Evolutionary conservation across 192 early-diverging fungal species (phyloP).

Genomic region (Umbelopsis sp.): DNA sequence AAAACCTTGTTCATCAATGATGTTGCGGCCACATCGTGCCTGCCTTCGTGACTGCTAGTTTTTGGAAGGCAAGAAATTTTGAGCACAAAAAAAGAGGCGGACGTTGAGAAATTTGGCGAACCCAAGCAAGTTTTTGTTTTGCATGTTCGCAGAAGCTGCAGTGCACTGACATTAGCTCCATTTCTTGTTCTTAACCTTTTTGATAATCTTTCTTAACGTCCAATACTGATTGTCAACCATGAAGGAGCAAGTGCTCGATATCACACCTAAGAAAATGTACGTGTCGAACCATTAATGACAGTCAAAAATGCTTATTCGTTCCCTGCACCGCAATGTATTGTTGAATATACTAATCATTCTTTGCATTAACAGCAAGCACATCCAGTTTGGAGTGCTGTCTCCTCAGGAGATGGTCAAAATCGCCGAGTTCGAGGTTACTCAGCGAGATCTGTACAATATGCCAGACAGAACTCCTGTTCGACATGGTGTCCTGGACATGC

Average conservation of each 20-base stretch:
- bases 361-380: constrained; percentile 70
- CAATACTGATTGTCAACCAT: constrained; percentile 44
- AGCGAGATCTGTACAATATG: constrained; percentile 81
- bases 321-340: background rate
- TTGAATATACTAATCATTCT: background rate
- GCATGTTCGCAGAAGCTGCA: constrained; percentile 1
- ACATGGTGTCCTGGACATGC: constrained; percentile 88
- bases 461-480: constrained; percentile 77
- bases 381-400: constrained; percentile 95
- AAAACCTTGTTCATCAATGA: background rate
- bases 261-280: constrained; percentile 78
- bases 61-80: too few relatives aligned
- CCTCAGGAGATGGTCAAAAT: constrained; percentile 86
- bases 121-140: background rate
- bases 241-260: constrained; percentile 79
- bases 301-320: background rate
- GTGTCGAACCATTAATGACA: constrained; percentile 9
- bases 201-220: background rate
- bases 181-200: background rate
- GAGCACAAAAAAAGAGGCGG: too few relatives aligned
- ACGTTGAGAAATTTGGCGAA: too few relatives aligned
- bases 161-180: background rate
- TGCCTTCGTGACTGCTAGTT: too few relatives aligned
- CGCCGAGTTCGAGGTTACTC: constrained; percentile 87
- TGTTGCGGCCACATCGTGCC: too few relatives aligned